Conservation (phyloP, 1,284 basidiomycete species). For the Malassezia sympodialis region DNA sequence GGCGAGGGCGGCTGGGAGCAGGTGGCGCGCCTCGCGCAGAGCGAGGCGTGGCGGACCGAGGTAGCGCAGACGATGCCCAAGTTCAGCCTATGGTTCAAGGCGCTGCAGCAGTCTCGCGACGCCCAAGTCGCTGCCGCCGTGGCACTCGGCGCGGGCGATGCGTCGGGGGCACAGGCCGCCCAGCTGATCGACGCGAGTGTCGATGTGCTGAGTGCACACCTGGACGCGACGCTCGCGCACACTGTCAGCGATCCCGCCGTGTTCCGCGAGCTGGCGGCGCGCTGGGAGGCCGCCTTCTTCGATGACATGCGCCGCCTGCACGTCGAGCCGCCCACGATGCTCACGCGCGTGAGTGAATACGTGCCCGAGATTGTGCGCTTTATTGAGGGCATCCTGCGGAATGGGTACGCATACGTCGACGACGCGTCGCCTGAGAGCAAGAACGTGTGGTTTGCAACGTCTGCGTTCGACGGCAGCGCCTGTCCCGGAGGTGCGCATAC, state of each 20-base stretch:
- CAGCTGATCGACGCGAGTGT: conserved; percentile 32
- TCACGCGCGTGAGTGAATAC: conserved; percentile 94
- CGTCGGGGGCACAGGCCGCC: conserved; percentile 20
- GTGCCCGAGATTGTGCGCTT: conserved; percentile 88
- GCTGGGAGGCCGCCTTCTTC: conserved; percentile 86
- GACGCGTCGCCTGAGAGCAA: conserved; percentile 28
- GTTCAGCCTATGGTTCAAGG: conserved; percentile 38
- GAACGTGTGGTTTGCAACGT: conserved; percentile 83
- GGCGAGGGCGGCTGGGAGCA: conserved; percentile 43
- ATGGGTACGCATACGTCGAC: conserved; percentile 71
- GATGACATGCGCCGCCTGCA: conserved; percentile 79
- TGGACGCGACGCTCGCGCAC: conserved; percentile 52
- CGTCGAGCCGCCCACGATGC: conserved; percentile 75
- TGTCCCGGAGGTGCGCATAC: conserved; percentile 50
- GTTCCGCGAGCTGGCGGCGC: conserved; percentile 70
- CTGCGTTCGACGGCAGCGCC: conserved; percentile 64
- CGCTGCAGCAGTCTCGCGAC: conserved; percentile 35
- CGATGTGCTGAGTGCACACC: conserved; percentile 35
- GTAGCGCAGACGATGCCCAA: conserved; percentile 37
- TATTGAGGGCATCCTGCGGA: conserved; percentile 72
- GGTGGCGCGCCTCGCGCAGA: conserved; percentile 24
- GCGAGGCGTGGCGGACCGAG: conserved; percentile 30
- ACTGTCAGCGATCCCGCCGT: conserved; percentile 78
- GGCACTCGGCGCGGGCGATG: conserved; percentile 26
- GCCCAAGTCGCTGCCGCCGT: conserved; percentile 40